Evolutionary conservation across 2,329 filamentous ascomycete species (phyloP).

Genomic region (Monosporascus sp.): DNA sequence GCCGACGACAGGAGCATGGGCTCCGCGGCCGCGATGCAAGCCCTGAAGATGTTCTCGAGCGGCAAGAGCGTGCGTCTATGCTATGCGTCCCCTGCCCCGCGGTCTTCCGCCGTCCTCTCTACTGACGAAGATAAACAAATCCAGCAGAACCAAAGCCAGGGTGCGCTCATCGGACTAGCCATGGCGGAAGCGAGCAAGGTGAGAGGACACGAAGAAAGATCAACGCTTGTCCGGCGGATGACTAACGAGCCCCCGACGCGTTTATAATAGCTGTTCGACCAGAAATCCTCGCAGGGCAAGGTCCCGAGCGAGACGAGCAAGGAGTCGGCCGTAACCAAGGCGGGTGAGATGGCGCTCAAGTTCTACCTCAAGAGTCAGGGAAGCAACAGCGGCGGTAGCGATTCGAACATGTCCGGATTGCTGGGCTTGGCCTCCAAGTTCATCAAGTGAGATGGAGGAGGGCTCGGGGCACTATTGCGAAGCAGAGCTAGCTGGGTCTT

Average conservation of each 20-base stretch:
- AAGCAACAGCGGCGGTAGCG: slow-evolving; percentile 34
- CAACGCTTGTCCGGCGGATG: too few species aligned
- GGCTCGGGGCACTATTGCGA: background rate
- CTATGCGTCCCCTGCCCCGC: slow-evolving; percentile 16
- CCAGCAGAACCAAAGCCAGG: slow-evolving; percentile 54
- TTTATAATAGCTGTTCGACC: slow-evolving; percentile 50
- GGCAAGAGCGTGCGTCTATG: slow-evolving; percentile 39
- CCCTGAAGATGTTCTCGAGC: slow-evolving; percentile 70
- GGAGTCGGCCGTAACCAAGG: slow-evolving; percentile 71
- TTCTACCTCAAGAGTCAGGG: slow-evolving; percentile 81
- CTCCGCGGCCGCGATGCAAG: slow-evolving; percentile 73
- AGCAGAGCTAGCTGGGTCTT: background rate
- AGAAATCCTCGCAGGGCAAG: slow-evolving; percentile 49
- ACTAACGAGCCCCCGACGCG: background rate
- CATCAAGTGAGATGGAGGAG: slow-evolving; percentile 11
- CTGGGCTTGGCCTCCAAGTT: slow-evolving; percentile 28
- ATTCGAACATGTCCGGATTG: slow-evolving; percentile 16
- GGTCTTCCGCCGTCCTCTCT: too few species aligned
- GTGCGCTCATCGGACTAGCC: slow-evolving; percentile 75
- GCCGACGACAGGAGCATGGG: slow-evolving; percentile 54
- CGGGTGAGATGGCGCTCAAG: slow-evolving; percentile 82
- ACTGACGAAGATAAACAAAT: background rate
- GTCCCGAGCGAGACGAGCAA: slow-evolving; percentile 61
- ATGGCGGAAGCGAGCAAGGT: slow-evolving; percentile 85
- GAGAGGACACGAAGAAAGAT: slow-evolving; percentile 8